Evolutionary conservation across 1,284 basidiomycete species (phyloP).

Genomic region (Lignosus rhinocerotis): DNA sequence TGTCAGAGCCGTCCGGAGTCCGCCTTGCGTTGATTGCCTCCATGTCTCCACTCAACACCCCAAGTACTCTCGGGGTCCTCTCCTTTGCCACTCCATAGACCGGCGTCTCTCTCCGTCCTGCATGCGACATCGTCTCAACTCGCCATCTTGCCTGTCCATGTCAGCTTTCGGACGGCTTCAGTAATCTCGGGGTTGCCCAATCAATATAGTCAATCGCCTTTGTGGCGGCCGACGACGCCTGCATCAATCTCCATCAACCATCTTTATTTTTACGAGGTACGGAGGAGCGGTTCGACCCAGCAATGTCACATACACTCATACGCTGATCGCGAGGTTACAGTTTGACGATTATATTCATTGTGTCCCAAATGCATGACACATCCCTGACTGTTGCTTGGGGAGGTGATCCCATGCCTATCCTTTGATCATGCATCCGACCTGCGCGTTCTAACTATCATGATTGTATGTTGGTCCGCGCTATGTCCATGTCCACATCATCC

Average conservation of each 20-base stretch:
- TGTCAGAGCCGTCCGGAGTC: background rate
- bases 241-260: slow-evolving; percentile 2
- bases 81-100: background rate
- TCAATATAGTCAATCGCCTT: slow-evolving; percentile 15
- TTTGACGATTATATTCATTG: background rate
- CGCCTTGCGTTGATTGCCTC: background rate
- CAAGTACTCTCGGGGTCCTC: slow-evolving; percentile 3
- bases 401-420: slow-evolving; percentile 5
- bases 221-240: slow-evolving; percentile 12
- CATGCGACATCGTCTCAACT: background rate
- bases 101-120: background rate
- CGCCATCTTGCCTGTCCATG: background rate
- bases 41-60: background rate
- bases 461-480: slow-evolving; percentile 12
- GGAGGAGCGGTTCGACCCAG: background rate
- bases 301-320: background rate
- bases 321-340: background rate
- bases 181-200: background rate
- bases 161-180: background rate
- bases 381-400: slow-evolving; percentile 11
- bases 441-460: slow-evolving; percentile 15
- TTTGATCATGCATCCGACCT: slow-evolving; percentile 13
- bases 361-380: slow-evolving; percentile 1
- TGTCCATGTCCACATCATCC: slow-evolving; percentile 2
- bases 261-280: slow-evolving; percentile 6